Evolutionary conservation across 768 basidiomycete genomes (phyloP).

Genomic region (Rhodocollybia butyracea): DNA sequence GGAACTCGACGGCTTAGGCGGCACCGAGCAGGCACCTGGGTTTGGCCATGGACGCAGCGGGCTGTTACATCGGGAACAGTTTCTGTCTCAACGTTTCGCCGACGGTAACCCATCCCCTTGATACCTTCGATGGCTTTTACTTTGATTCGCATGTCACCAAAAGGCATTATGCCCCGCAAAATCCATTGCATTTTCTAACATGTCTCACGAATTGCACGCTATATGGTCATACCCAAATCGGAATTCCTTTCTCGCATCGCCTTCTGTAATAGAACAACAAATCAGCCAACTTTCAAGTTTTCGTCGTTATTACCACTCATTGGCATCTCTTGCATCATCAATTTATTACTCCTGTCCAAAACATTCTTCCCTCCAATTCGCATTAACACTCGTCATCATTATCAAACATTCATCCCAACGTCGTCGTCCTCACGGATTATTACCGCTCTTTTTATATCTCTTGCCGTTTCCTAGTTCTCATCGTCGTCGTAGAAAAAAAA

Average conservation of each 20-base stretch:
- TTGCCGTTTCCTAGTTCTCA: no score
- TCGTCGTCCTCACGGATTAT: not conserved
- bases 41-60: conserved; percentile 66
- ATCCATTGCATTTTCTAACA: not conserved
- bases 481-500: no score
- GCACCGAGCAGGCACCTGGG: conserved; percentile 52
- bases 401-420: not conserved
- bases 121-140: no score
- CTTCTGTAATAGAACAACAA: conserved; percentile 1
- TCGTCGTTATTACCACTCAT: conserved; percentile 3
- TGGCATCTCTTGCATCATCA: conserved; percentile 3
- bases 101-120: conserved; percentile 1
- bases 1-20: conserved; percentile 45
- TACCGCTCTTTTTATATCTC: no score
- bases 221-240: no score
- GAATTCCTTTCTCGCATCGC: conserved; percentile 5
- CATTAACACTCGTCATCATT: not conserved
- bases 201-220: conserved; percentile 3
- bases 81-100: conserved; percentile 3
- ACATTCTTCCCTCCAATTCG: not conserved
- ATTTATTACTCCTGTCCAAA: not conserved
- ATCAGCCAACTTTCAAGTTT: not conserved
- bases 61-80: conserved; percentile 42
- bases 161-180: conserved; percentile 1
- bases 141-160: no score